Conservation (phyloP, 1,284 basidiomycete species). For the Mrakiaceae sp. region DNA sequence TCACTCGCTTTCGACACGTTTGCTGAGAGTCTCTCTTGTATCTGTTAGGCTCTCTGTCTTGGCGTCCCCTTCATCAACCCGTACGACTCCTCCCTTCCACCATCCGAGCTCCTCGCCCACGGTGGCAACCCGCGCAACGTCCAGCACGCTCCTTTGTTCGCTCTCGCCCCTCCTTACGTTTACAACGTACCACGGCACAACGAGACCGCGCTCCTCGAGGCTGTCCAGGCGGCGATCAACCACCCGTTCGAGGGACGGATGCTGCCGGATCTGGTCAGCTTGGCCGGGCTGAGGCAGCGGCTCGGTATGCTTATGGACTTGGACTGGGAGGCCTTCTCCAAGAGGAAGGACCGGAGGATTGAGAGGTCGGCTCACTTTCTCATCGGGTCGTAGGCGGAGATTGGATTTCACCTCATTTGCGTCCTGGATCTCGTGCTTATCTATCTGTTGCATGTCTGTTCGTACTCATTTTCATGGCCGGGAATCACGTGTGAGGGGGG, state of each 20-base stretch:
- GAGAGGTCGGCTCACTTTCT: not conserved
- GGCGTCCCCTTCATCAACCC: conserved; percentile 7
- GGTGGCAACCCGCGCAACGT: not conserved
- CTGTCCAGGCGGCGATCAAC: not conserved
- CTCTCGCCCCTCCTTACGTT: not conserved
- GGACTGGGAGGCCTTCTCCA: conserved; percentile 1
- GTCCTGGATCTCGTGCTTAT: no score
- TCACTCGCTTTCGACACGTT: not conserved
- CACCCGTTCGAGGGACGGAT: conserved; percentile 2
- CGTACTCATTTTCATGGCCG: no score
- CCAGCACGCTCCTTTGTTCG: not conserved
- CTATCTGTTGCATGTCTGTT: no score
- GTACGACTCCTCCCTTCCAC: not conserved
- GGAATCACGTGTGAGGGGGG: no score
- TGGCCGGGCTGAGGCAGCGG: not conserved
- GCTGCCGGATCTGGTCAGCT: not conserved
- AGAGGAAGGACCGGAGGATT: not conserved
- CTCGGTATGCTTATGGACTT: not conserved
- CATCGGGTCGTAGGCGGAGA: no score
- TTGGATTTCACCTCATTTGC: no score
- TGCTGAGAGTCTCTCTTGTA: no score
- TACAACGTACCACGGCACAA: conserved; percentile 1
- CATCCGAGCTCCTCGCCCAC: not conserved
- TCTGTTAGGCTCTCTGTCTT: not conserved
- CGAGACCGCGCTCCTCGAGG: not conserved